These are phyloP conservation scores for Chlamydomonas schloesseri DNA, from an alignment of 139 green algal species.

Conservation along the genomic window DNA sequence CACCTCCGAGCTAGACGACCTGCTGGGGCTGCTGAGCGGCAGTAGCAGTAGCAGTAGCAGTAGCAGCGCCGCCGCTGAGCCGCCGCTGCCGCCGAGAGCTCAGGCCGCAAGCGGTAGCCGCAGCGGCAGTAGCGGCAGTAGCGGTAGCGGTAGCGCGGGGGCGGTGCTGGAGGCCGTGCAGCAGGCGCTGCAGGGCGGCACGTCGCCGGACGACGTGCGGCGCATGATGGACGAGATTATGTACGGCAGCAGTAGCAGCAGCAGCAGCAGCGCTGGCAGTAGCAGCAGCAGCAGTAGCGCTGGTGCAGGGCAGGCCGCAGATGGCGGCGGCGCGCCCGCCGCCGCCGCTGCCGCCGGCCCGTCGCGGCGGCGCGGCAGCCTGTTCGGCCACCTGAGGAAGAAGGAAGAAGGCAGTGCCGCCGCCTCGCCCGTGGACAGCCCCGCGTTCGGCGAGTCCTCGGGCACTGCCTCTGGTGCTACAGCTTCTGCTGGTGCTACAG, in stretches of 20 bases:
- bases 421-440: too few relatives aligned
- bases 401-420: too few relatives aligned
- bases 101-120: not conserved
- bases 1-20: conserved; percentile 18
- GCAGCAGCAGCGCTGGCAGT: not conserved
- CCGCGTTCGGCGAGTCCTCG: too few relatives aligned
- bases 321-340: not conserved
- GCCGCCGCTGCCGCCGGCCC: not conserved
- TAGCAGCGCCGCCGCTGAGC: not conserved
- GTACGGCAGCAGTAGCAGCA: not conserved
- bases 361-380: conserved; percentile 12
- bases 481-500: too few relatives aligned
- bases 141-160: not conserved
- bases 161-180: not conserved
- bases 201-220: not conserved
- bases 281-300: not conserved
- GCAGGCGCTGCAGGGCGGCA: not conserved
- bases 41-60: not conserved
- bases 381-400: not conserved
- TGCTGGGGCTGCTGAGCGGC: not conserved
- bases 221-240: conserved; percentile 7
- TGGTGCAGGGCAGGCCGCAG: not conserved
- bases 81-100: not conserved
- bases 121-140: not conserved
- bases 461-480: too few relatives aligned